Evolutionary conservation across 768 basidiomycete genomes (phyloP), one percentile per base, ranked within the genome.

Genomic region (Dioszegia hungarica): DNA sequence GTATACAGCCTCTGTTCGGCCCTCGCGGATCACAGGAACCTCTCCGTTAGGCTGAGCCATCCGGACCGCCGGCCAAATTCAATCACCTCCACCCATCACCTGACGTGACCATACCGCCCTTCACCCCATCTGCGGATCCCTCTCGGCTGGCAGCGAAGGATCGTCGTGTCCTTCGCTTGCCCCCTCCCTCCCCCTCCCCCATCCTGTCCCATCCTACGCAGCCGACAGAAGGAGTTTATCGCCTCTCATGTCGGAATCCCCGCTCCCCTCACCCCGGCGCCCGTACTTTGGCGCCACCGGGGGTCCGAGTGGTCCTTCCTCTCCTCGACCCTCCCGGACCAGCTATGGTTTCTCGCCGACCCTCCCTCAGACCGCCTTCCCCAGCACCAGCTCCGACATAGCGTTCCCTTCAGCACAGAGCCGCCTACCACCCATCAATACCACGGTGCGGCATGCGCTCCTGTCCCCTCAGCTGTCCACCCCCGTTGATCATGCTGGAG

Each of bases 281-380:
- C 57, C 31, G 9, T 31, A 14, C 53, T 39, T 47, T 27, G 37
- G 20, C 34, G 27, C 9, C 28, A 15, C 46, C 38, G 22, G 49
- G 17, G 27, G 14, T 31, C 6, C 41, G 10, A 51, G 36, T 25
- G 65, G 62, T 20, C 65, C 65, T 11, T 63, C 65, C 0, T 67
- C 65, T n/a, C 65, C 65, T 29, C 56, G 65, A 50, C 41, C 45
- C 28, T 54, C 48, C 11, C 53, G 65, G 17, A 62, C 51, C 22
- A 45, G 56, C 22, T 56, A 27, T 12, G 65, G 65, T 27, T 67
- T 67, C 60, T 34, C 54, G 31, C 40, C 62, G 53, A 29, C 36
- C 54, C 9, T 33, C 53, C 20, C 51, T 51, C 49, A 39, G 54
- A 34, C 33, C 34, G 37, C 51, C 49, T 34, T 49, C 47, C 24